phyloP scores from a whole-genome alignment of 2,329 filamentous ascomycete genomes.

The Fusarium albosuccineum region DNA sequence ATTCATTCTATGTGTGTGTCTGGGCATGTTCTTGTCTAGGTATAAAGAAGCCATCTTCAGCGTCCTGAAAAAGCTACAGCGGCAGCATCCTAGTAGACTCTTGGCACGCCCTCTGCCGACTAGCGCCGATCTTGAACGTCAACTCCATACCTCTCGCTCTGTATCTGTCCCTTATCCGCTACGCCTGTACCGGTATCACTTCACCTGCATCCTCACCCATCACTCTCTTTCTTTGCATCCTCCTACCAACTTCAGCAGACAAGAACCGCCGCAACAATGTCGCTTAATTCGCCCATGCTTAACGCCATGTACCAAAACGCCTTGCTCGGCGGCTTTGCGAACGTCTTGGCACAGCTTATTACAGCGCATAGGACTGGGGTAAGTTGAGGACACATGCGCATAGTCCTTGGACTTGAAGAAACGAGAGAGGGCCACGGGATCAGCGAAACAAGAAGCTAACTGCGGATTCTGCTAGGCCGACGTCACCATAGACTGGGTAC shows the following conservation, averaged over 20 bases:
- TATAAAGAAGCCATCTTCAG: too few species aligned
- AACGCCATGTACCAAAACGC: slow-evolving; percentile 75
- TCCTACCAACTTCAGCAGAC: not conserved
- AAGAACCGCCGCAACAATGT: slow-evolving; percentile 38
- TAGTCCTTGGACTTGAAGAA: not conserved
- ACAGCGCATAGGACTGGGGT: slow-evolving; percentile 72
- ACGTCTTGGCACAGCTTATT: slow-evolving; percentile 79
- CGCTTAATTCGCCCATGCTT: slow-evolving; percentile 63
- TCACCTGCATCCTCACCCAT: not conserved
- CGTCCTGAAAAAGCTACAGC: not conserved
- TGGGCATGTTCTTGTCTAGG: too few species aligned
- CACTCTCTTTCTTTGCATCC: not conserved
- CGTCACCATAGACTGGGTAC: slow-evolving; percentile 73
- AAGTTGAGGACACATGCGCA: slow-evolving; percentile 43
- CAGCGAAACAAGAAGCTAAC: not conserved
- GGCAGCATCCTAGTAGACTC: not conserved
- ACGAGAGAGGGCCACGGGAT: not conserved
- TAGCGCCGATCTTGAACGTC: slow-evolving; percentile 31
- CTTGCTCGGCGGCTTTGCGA: slow-evolving; percentile 75
- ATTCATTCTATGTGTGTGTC: too few species aligned
- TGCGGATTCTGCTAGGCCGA: slow-evolving; percentile 59
- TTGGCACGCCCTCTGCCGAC: slow-evolving; percentile 23
- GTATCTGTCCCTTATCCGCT: not conserved
- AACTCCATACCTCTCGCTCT: slow-evolving; percentile 17
- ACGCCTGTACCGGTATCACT: not conserved